Evolutionary conservation across 768 basidiomycete genomes (phyloP).

Genomic region (Heimioporus sp.): DNA sequence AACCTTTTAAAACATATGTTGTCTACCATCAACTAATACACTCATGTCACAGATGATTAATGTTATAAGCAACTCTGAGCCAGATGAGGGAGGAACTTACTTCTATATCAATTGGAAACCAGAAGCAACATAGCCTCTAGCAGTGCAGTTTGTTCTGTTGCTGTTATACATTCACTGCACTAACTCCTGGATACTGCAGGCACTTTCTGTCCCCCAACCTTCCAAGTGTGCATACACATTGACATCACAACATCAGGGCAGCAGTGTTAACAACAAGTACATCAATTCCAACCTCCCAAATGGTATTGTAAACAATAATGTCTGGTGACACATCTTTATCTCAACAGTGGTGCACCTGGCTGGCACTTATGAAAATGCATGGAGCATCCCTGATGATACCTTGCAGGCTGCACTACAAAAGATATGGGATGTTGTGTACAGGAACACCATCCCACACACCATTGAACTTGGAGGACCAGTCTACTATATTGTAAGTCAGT

Average conservation of each 20-base stretch:
- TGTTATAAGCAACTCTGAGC: background rate
- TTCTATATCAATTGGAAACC: background rate
- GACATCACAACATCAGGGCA: background rate
- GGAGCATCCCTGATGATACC: no score
- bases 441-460: no score
- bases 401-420: no score
- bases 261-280: constrained; percentile 5
- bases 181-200: background rate
- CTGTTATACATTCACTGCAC: background rate
- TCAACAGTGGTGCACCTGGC: no score
- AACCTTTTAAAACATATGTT: background rate
- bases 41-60: background rate
- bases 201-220: background rate
- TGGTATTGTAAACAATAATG: constrained; percentile 1
- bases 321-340: no score
- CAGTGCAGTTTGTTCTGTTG: background rate
- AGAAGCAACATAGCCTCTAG: background rate
- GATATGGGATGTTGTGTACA: no score
- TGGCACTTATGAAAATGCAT: no score
- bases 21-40: background rate
- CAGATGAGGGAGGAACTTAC: background rate
- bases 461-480: no score
- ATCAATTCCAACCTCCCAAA: constrained; percentile 6
- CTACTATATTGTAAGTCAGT: no score
- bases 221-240: background rate